These are phyloP conservation scores for Trichoderma sp. DNA, from an alignment of 2,329 filamentous ascomycete genomes.

Conservation along the genomic window DNA sequence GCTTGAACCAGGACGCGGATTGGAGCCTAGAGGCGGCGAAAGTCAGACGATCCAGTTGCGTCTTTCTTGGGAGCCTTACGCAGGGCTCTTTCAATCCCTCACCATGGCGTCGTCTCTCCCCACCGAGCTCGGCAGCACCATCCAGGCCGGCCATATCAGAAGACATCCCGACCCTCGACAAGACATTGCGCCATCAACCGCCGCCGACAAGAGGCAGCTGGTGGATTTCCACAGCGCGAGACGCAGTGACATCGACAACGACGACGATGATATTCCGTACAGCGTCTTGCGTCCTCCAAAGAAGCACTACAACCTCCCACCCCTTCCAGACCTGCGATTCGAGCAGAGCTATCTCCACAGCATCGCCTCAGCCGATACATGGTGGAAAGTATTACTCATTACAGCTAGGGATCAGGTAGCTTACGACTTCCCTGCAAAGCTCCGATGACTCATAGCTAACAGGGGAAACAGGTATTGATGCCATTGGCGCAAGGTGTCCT, in stretches of 20 bases:
- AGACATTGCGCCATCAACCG: conserved; percentile 64
- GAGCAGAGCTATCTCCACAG: conserved; percentile 97
- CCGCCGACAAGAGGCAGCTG: conserved; percentile 21
- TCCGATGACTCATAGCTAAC: conserved; percentile 9
- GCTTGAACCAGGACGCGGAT: not conserved
- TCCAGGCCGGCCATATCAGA: conserved; percentile 81
- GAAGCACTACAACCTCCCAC: conserved; percentile 52
- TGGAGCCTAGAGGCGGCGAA: not conserved
- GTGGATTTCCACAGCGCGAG: conserved; percentile 23
- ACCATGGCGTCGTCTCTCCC: conserved; percentile 59
- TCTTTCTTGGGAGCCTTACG: not conserved
- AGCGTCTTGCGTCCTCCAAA: conserved; percentile 61
- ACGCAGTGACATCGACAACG: conserved; percentile 37
- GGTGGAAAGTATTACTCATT: conserved; percentile 79
- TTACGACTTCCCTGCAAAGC: not conserved
- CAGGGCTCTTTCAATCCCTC: not conserved
- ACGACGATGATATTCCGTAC: conserved; percentile 61
- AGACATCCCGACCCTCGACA: conserved; percentile 67
- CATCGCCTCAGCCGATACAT: conserved; percentile 76
- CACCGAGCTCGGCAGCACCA: conserved; percentile 71
- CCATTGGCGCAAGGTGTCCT: conserved; percentile 83
- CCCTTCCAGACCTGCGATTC: conserved; percentile 87
- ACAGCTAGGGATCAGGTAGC: conserved; percentile 84
- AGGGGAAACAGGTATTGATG: conserved; percentile 66
- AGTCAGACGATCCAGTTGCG: not conserved